Evolutionary conservation across 2,329 filamentous ascomycete species (phyloP), one percentile per base, ranked within the genome.

Genomic region (Ophiostoma ulmi): DNA sequence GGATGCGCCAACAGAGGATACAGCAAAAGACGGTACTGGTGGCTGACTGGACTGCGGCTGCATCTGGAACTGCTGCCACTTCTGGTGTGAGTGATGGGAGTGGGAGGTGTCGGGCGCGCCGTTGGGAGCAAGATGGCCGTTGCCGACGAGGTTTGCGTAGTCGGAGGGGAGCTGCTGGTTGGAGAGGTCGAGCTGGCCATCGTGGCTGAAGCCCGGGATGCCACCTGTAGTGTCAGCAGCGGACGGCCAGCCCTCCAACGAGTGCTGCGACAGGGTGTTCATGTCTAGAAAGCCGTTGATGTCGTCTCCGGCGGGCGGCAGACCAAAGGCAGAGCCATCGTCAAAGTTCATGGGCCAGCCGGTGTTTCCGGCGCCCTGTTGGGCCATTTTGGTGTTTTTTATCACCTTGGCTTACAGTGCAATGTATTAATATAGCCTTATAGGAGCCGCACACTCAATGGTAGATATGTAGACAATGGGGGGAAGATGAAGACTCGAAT

Each of bases 291-390:
- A 71, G 64, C 58, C 63, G 26, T 69, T 58, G 5, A 73, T 48
- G 61, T 72, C 71, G 63, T 74, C 72, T 4, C 14, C 68, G 1
- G 66, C 48, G 14, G 66, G 41, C 39, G 55, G 63, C 31, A 74
- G 44, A 17, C 70, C 65, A n/a, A 72, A 74, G 14, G n/a, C 55
- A 35, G 22, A 70, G 52, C 35, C 70, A 39, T 70, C 71, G 13
- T 73, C 73, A 61, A 63, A 74, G 63, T 65, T 64, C 41, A 72
- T 61, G 66, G 70, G 70, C 73, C 73, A 74, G 41, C 71, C 71
- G 68, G 69, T 7, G 41, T 70, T 67, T 3, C 72, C 72, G 44
- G 67, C 67, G 61, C 73, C 72, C 72, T 73, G 73, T 41, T 74
- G 73, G 73, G 73, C 72, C 73, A 74, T 74, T 55, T 55, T 68